phyloP scores from a whole-genome alignment of 768 basidiomycete genomes.

The Hygrophorus pudorinus region DNA sequence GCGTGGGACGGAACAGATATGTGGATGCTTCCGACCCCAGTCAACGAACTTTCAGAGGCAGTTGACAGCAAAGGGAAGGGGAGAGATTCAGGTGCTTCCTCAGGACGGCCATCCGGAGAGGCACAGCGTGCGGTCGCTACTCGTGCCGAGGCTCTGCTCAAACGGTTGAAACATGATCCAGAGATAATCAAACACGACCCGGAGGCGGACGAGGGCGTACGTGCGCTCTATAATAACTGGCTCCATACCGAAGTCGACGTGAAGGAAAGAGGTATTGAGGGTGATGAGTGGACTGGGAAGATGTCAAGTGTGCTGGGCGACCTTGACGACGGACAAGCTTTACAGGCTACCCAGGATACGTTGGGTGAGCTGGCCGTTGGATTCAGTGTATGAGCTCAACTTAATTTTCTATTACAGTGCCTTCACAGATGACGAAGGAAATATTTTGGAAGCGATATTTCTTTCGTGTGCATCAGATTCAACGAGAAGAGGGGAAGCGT shows the following conservation, averaged over 20 bases:
- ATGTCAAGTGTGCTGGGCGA: slow-evolving; percentile 41
- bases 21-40: slow-evolving; percentile 56
- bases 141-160: slow-evolving; percentile 69
- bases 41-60: slow-evolving; percentile 17
- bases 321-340: slow-evolving; percentile 36
- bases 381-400: slow-evolving; percentile 4
- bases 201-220: slow-evolving; percentile 44
- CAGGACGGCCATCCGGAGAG: slow-evolving; percentile 19
- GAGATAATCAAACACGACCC: slow-evolving; percentile 72
- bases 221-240: slow-evolving; percentile 52
- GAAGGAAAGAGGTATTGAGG: slow-evolving; percentile 46
- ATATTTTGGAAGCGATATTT: slow-evolving; percentile 86
- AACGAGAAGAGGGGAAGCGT: slow-evolving; percentile 67
- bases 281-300: slow-evolving; percentile 45
- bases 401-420: slow-evolving; percentile 39
- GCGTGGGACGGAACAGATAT: slow-evolving; percentile 84
- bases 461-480: slow-evolving; percentile 79
- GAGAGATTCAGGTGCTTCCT: slow-evolving; percentile 8
- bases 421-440: slow-evolving; percentile 48
- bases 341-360: slow-evolving; percentile 42
- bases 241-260: slow-evolving; percentile 37
- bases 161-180: slow-evolving; percentile 64
- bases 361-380: slow-evolving; percentile 39
- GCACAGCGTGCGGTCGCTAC: slow-evolving; percentile 52
- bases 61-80: slow-evolving; percentile 22